These are phyloP conservation scores for Russula sp. DNA, from an alignment of 768 basidiomycete species.

Conservation along the genomic window DNA sequence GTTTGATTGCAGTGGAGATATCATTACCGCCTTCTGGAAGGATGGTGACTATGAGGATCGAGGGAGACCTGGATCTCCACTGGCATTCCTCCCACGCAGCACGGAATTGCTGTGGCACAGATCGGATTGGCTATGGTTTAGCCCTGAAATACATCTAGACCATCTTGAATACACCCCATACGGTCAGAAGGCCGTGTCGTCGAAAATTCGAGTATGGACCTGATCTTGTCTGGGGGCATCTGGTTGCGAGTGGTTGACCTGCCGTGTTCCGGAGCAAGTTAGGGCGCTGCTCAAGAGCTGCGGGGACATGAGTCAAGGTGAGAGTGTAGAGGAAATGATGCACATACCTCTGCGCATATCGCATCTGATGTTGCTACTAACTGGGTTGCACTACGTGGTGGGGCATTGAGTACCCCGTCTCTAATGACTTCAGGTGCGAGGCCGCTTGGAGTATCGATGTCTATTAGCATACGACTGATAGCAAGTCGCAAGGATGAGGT, in stretches of 20 bases:
- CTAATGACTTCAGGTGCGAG: neutral
- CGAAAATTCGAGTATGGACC: slow-evolving; percentile 38
- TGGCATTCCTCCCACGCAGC: slow-evolving; percentile 41
- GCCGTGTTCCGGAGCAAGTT: too few relatives aligned
- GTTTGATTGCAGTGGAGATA: slow-evolving; percentile 69
- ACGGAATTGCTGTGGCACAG: slow-evolving; percentile 37
- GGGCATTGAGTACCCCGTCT: too few relatives aligned
- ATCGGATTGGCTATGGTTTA: neutral
- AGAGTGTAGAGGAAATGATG: neutral
- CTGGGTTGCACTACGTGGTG: neutral
- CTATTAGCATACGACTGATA: neutral
- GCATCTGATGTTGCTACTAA: neutral
- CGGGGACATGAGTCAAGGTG: neutral
- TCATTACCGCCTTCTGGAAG: slow-evolving; percentile 45
- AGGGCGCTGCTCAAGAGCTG: neutral
- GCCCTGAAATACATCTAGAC: slow-evolving; percentile 37
- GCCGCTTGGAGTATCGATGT: neutral
- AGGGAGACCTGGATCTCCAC: slow-evolving; percentile 30
- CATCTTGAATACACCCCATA: slow-evolving; percentile 44
- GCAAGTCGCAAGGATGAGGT: neutral
- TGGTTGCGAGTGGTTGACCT: neutral
- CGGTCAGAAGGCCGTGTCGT: slow-evolving; percentile 54
- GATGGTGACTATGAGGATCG: slow-evolving; percentile 7
- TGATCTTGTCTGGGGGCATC: neutral
- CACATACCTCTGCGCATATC: neutral